Evolutionary conservation across 2,329 filamentous ascomycete genomes (phyloP), one percentile per base, ranked within the genome.

Genomic region (Exophiala oligosperma): DNA sequence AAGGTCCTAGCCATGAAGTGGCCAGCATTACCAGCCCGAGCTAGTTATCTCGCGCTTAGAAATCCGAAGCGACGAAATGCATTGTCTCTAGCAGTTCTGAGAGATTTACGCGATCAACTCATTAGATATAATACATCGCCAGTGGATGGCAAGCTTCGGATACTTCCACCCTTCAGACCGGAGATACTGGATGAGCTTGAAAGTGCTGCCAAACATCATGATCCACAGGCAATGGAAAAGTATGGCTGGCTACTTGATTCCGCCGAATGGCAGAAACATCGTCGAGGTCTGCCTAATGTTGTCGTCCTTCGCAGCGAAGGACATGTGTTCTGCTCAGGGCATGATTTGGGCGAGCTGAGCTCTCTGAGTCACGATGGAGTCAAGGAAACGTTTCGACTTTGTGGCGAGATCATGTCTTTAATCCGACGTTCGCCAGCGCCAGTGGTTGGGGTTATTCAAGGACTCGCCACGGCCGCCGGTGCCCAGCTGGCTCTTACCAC

Each of bases 371-470:
- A 66, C 32, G 64, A 64, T 14, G 61, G 65, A 32, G 64, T 66
- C 52, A 66, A 65, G 41, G 63, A 66, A 56, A 64, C 64, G 3
- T 66, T 66, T 46, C 59, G 57, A n/a, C 52, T 66, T 14, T 66
- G 64, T 32, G 64, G 63, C 17, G 64, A 66, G 48, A 63, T 66
- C 40, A 66, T 66, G 63, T 63, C 57, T 21, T 47, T 66, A 41
- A 66, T 66, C 46, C 40, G 63, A 43, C 56, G 64, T 23, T 65
- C 63, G 23, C 64, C 64, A n/a, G 63, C 56, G 9, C 64, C 64
- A 3, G 64, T 66, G 4, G 57, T 66, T 17, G 64, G 61, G 4
- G 56, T 61, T n/a, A 59, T 66, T 21, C 64, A 66, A 49, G 64
- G 64, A 12, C 59, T 66, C 11, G 61, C 63, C 11, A 66, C 64